Evolutionary conservation across 306 rosid species (phyloP).

Genomic region (Quercus variabilis): DNA sequence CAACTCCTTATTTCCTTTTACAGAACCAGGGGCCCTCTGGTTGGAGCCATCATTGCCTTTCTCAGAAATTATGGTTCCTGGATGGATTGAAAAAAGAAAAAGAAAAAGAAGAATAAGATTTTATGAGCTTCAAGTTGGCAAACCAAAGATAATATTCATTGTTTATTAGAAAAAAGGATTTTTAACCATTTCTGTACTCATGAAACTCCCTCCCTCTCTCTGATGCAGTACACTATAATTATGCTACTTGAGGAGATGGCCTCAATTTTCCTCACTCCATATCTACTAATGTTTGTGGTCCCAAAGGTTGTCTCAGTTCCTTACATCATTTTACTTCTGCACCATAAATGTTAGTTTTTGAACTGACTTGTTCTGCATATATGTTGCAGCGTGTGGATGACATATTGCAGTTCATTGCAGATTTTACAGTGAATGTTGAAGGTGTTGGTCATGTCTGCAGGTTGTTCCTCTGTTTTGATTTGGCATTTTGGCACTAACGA

Average conservation of each 20-base stretch:
- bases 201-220: slow-evolving; percentile 12
- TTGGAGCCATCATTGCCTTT: background rate
- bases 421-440: slow-evolving; percentile 76
- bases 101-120: background rate
- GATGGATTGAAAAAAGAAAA: background rate
- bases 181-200: slow-evolving; percentile 16
- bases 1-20: no score
- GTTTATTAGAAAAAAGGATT: slow-evolving; percentile 4
- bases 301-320: slow-evolving; percentile 61
- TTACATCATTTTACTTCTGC: background rate
- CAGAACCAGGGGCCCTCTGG: no score
- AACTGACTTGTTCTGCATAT: slow-evolving; percentile 15
- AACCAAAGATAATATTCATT: background rate
- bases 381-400: slow-evolving; percentile 85
- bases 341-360: slow-evolving; percentile 2
- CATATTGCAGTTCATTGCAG: slow-evolving; percentile 76
- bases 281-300: slow-evolving; percentile 71
- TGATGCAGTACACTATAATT: slow-evolving; percentile 82
- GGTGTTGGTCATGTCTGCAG: slow-evolving; percentile 99
- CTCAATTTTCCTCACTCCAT: slow-evolving; percentile 94
- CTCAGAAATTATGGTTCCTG: background rate
- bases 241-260: slow-evolving; percentile 99
- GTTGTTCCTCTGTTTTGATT: slow-evolving; percentile 34
- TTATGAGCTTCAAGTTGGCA: background rate
- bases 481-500: background rate